A percentile compares a stretch with the other conserved stretches of the same genome.
These are phyloP conservation scores for Mycena epipterygia DNA, from an alignment of 768 basidiomycete species.

Conservation along the genomic window DNA sequence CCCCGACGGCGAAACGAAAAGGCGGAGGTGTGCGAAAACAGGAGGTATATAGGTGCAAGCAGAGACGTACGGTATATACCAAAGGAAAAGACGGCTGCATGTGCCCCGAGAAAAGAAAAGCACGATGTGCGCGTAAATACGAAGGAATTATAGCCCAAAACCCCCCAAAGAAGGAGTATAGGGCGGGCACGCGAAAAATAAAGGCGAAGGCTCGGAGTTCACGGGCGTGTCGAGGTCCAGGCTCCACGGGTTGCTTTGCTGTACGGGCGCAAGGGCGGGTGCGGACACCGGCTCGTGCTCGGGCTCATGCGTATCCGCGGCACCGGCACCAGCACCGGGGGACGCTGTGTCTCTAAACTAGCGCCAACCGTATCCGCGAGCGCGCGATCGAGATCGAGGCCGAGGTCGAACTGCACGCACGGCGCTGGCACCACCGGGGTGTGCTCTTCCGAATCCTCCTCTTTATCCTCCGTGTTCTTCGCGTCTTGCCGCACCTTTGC, in stretches of 20 bases:
- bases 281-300: slow-evolving; percentile 13
- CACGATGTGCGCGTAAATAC: too few species aligned
- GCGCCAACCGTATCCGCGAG: slow-evolving; percentile 10
- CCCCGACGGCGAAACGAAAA: too few species aligned
- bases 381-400: slow-evolving; percentile 4
- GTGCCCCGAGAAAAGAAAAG: too few species aligned
- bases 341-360: slow-evolving; percentile 5
- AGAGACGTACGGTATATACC: too few species aligned
- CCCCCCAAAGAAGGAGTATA: too few species aligned
- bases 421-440: slow-evolving; percentile 22
- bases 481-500: too few species aligned
- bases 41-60: too few species aligned
- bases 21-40: too few species aligned
- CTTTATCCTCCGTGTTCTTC: background rate
- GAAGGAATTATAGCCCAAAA: too few species aligned
- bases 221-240: slow-evolving; percentile 16
- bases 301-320: background rate
- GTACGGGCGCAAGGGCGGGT: slow-evolving; percentile 8
- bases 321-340: too few species aligned
- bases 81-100: too few species aligned
- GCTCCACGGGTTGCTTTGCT: slow-evolving; percentile 10
- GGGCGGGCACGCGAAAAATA: too few species aligned
- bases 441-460: slow-evolving; percentile 8
- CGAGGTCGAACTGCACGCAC: slow-evolving; percentile 22
- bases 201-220: slow-evolving; percentile 10